Conservation (phyloP, 2,329 filamentous ascomycete genomes). For the Diaporthe citrichinensis region DNA sequence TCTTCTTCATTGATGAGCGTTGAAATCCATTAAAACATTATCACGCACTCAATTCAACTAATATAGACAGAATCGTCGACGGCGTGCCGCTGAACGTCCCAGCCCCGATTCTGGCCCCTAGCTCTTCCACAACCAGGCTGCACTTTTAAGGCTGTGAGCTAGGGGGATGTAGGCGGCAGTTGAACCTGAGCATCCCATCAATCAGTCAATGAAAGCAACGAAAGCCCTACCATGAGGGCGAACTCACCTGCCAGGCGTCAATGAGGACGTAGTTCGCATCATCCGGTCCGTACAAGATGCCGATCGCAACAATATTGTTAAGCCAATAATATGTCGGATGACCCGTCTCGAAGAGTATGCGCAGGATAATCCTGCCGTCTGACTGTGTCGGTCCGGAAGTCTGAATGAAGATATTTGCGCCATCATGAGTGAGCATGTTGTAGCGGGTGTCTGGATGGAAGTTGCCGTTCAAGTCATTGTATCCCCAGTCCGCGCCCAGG, state of each 20-base stretch:
- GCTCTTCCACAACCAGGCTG: background rate
- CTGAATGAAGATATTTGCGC: background rate
- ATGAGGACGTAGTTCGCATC: conserved; percentile 11
- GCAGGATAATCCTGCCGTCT: background rate
- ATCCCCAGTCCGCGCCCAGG: background rate
- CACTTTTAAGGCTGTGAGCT: background rate
- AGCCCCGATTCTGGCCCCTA: background rate
- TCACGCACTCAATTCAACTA: too few species aligned
- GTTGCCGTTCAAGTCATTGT: conserved; percentile 6
- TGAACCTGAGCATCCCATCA: background rate
- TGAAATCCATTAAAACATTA: too few species aligned
- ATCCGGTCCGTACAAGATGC: conserved; percentile 1
- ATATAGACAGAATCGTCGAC: background rate
- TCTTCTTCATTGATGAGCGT: too few species aligned
- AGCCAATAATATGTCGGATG: background rate
- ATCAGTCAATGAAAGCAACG: background rate
- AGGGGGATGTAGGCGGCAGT: background rate
- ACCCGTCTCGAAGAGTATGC: background rate
- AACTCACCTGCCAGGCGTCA: background rate
- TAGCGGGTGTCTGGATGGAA: conserved; percentile 6
- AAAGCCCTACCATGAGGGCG: background rate
- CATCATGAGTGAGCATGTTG: conserved; percentile 4
- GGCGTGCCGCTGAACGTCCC: background rate
- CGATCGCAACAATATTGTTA: conserved; percentile 6
- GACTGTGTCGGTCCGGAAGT: conserved; percentile 4